Base-by-base conservation (phyloP, 805 yeast species). In the Cephaloascus fragrans region DNA sequence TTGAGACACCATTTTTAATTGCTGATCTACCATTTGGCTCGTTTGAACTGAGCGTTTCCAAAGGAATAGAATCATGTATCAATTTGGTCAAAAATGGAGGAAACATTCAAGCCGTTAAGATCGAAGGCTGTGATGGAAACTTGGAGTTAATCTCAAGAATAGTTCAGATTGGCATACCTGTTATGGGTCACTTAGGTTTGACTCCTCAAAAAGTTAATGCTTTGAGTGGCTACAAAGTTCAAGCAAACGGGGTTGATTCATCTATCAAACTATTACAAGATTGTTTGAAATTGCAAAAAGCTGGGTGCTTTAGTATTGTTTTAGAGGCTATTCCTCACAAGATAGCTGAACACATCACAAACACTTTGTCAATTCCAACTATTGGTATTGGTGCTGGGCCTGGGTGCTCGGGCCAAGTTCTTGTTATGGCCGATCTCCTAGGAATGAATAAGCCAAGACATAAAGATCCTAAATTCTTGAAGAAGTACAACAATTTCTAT, bases 351-450 rank as follows among this genome's bases (percentile, higher is more conserved):
- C 62, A 65, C 40, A 75, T 93, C 20, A 83, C 96, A 0, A 54
- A 66, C 2, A 61, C 64, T 12, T 55, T 88, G 26, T 37, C 54
- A 1, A 67, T 90, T 1, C 97, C 97, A 0, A 84, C 94, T 1
- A 88, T 90, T 47, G 98, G 98, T 3, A 90, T 90, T 37, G 98
- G 98, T 3, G 96, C 97, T 0, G 97, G 98, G 1, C 74, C 77
- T 18, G 62, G 62, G 6, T 81, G 90, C 6, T 75, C 84, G 28
- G 97, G 96, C 0, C 97, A 93, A 57, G 96, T 90, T 1, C 67
- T 90, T 31, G 98, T 90, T 0, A 79, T 83, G 56, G 75, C 85
- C 3, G 98, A 90, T 54, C 51, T 85, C 60, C 62, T 90, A 26
- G 96, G 96, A 1, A 75, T 81, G 84, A 64, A 67, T 37, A 76